Percentiles rank a stretch among this genome's conserved stretches.
Evolutionary conservation across 2,329 filamentous ascomycete species (phyloP).

Genomic region (Emericellopsis atlantica): DNA sequence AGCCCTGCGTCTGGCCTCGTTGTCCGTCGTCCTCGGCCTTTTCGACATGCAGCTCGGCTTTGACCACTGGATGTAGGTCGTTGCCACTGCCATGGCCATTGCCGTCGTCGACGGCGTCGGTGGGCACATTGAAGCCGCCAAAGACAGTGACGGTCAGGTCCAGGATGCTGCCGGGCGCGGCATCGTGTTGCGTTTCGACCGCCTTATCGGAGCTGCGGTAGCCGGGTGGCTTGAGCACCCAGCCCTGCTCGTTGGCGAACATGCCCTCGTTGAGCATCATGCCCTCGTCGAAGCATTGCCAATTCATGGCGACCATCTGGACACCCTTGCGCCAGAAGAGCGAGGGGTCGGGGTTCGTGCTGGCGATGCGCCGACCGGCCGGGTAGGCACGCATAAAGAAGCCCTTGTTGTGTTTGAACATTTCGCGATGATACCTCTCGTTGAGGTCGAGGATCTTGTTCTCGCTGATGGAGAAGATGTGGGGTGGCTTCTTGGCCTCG

Average conservation of each 20-base stretch:
- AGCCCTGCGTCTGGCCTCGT: constrained; percentile 25
- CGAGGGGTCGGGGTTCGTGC: constrained; percentile 89
- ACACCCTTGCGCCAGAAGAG: constrained; percentile 88
- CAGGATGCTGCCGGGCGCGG: constrained; percentile 38
- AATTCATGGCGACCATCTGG: constrained; percentile 96
- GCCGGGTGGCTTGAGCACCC: constrained; percentile 71
- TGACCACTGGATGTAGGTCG: constrained; percentile 57
- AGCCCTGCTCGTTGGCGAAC: constrained; percentile 79
- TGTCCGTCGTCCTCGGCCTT: constrained; percentile 27
- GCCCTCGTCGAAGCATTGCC: constrained; percentile 87
- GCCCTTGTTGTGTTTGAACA: constrained; percentile 78
- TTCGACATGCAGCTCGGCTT: constrained; percentile 72
- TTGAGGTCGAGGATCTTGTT: constrained; percentile 51
- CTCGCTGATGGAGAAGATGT: constrained; percentile 86
- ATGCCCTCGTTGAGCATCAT: constrained; percentile 97
- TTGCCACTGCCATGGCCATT: constrained; percentile 15
- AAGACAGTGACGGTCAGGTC: constrained; percentile 61
- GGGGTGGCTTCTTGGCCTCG: constrained; percentile 42
- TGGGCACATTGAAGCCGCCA: constrained; percentile 57
- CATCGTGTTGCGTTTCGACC: constrained; percentile 28
- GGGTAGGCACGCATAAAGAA: constrained; percentile 92
- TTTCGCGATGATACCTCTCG: constrained; percentile 53
- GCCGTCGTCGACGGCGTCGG: constrained; percentile 14
- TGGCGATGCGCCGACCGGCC: constrained; percentile 62
- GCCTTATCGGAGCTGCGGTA: constrained; percentile 43